Percentiles rank a stretch among this genome's conserved stretches.
Evolutionary conservation across 306 rosid species (phyloP).

Genomic region (Sechiopsis laciniata): DNA sequence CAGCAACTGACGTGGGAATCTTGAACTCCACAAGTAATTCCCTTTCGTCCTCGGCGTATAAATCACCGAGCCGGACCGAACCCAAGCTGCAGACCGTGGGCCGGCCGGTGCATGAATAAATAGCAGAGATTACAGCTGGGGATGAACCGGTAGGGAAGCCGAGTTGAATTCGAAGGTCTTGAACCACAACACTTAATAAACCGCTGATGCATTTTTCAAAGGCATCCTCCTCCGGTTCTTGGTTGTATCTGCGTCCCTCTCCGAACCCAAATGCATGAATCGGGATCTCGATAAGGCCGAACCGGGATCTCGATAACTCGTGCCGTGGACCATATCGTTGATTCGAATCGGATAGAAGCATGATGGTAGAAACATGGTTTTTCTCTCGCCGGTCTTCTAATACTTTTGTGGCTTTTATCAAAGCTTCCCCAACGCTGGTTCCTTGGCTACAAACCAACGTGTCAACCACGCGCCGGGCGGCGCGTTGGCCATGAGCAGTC

Average conservation of each 20-base stretch:
- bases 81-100: conserved; percentile 26
- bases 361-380: conserved; percentile 27
- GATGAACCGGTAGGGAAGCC: conserved; percentile 19
- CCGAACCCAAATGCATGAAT: conserved; percentile 37
- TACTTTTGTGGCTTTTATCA: conserved; percentile 23
- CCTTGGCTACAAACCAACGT: conserved; percentile 19
- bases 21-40: conserved; percentile 26
- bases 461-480: conserved; percentile 15
- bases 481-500: conserved; percentile 21
- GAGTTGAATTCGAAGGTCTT: conserved; percentile 31
- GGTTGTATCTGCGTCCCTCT: conserved; percentile 20
- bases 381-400: conserved; percentile 31
- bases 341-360: conserved; percentile 30
- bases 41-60: conserved; percentile 31
- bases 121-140: conserved; percentile 17
- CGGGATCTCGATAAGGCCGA: conserved; percentile 22
- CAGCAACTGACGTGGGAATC: conserved; percentile 20
- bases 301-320: background rate
- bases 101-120: conserved; percentile 15
- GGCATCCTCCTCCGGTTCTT: conserved; percentile 30
- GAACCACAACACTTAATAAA: conserved; percentile 36
- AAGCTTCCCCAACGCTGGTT: conserved; percentile 29
- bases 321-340: background rate
- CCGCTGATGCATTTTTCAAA: conserved; percentile 35
- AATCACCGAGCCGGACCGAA: conserved; percentile 26